Percentiles rank a stretch among this genome's conserved stretches.
phyloP scores from a whole-genome alignment of 352 stramenopile species.

The Phytopythium oedochilum region DNA sequence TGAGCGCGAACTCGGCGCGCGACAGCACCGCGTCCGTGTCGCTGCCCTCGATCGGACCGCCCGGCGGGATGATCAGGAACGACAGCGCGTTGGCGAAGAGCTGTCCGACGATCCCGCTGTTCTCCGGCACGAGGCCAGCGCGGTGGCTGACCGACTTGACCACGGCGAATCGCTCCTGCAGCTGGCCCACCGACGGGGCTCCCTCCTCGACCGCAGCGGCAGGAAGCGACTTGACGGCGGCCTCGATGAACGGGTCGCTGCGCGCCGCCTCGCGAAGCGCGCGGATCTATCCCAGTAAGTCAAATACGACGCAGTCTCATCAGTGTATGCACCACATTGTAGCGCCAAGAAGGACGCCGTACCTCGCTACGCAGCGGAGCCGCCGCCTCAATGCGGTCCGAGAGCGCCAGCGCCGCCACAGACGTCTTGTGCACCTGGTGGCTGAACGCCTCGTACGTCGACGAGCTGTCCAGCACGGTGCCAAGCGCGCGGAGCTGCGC shows the following conservation, averaged over 20 bases:
- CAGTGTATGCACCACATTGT: background rate
- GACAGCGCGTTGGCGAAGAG: conserved; percentile 65
- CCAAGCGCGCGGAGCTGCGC: conserved; percentile 62
- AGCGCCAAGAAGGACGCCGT: background rate
- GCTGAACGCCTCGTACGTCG: conserved; percentile 81
- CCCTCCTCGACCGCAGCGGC: conserved; percentile 56
- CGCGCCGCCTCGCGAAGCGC: conserved; percentile 61
- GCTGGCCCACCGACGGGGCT: conserved; percentile 64
- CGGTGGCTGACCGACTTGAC: conserved; percentile 71
- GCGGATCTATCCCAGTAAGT: conserved; percentile 30
- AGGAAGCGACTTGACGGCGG: conserved; percentile 57
- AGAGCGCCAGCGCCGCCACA: conserved; percentile 70
- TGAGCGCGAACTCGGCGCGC: conserved; percentile 78
- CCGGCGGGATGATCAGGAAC: conserved; percentile 72
- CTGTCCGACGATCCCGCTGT: conserved; percentile 66
- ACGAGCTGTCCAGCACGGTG: conserved; percentile 63
- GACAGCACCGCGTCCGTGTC: conserved; percentile 76
- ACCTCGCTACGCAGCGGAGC: conserved; percentile 63
- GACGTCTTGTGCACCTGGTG: conserved; percentile 83
- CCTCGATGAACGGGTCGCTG: conserved; percentile 74
- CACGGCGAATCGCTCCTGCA: conserved; percentile 81
- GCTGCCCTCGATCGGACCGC: conserved; percentile 64
- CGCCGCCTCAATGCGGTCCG: conserved; percentile 75
- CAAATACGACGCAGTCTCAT: background rate
- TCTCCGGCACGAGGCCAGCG: conserved; percentile 61